Base-by-base conservation (phyloP, 1,284 basidiomycete species). In the Leccinum pseudoinsigne region DNA sequence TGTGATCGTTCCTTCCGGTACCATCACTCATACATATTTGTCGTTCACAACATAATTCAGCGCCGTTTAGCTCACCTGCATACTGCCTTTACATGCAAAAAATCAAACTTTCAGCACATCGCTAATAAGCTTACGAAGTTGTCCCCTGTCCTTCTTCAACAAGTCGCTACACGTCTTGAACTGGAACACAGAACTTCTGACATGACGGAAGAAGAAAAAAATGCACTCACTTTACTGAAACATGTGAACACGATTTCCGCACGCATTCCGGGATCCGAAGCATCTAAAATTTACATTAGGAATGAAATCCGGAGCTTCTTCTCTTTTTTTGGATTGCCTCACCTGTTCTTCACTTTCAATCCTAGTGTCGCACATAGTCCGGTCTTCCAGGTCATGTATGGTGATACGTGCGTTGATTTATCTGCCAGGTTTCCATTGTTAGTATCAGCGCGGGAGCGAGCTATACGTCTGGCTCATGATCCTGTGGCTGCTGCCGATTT, bases 301-400 rank as follows among this genome's bases (percentile, higher is more conserved):
- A 34, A 34, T 34, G 31, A 34, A 34, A 34, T 67, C 4, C 21
- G 55, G 0, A 67, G 59, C 21, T 68, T 65, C 18, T 68, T 51
- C 26, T 57, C 45, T 1, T 61, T 55, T 21, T 68, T 68, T 58
- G 63, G 61, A 4, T 3, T 68, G 0, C 66, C 66, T 0, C 59
- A 68, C 3, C 7, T 68, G 0, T 67, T 62, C 3, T 67, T 67
- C 11, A 68, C 61, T 1, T 68, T 68, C 23, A 68, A 68, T 18
- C 63, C 61, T 0, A 56, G 36, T n/a, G 28, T 53, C 26, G 63
- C 59, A 0, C 66, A 68, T 12, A 67, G 66, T 10, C 66, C 66
- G 0, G 55, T 68, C 1, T 68, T 68, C 9, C 66, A 68, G 8
- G 66, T 68, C 0, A 68, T 68, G 59, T 68, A 28, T 62, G 59